These are phyloP conservation scores for Trichoderma sp. DNA, from an alignment of 2,329 filamentous ascomycete genomes.

Conservation along the genomic window DNA sequence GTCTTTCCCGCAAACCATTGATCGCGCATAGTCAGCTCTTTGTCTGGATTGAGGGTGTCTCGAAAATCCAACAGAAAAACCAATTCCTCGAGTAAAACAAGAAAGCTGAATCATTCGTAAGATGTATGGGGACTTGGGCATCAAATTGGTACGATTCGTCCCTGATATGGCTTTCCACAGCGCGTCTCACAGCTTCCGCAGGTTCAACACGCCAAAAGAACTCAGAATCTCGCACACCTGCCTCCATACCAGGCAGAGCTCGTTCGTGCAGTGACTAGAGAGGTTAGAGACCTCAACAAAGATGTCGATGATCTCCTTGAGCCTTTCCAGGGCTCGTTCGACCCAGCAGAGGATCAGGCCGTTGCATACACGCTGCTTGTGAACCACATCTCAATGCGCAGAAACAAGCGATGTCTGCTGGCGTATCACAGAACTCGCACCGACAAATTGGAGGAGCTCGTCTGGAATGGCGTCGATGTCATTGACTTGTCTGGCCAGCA, in stretches of 20 bases:
- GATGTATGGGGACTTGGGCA: conserved; percentile 87
- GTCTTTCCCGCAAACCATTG: neutral
- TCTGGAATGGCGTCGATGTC: conserved; percentile 86
- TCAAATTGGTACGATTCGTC: conserved; percentile 67
- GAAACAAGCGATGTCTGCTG: conserved; percentile 92
- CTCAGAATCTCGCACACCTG: conserved; percentile 77
- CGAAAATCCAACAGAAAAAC: neutral
- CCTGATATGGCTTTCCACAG: neutral
- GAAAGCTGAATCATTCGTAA: conserved; percentile 18
- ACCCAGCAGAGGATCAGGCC: conserved; percentile 77
- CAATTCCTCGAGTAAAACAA: neutral
- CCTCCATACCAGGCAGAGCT: conserved; percentile 91
- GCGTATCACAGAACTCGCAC: conserved; percentile 89
- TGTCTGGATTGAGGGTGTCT: neutral
- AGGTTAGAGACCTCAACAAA: conserved; percentile 89
- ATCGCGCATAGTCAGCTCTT: neutral
- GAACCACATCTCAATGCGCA: conserved; percentile 89
- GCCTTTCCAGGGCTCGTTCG: conserved; percentile 80
- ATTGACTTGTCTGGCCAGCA: conserved; percentile 65
- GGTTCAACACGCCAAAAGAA: conserved; percentile 95
- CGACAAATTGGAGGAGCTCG: conserved; percentile 88
- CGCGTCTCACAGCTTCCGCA: conserved; percentile 35
- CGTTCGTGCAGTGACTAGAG: conserved; percentile 80
- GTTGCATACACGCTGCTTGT: conserved; percentile 86
- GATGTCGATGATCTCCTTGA: conserved; percentile 77